Conservation (phyloP, 1,284 basidiomycete species). For the Tilletia indica region DNA sequence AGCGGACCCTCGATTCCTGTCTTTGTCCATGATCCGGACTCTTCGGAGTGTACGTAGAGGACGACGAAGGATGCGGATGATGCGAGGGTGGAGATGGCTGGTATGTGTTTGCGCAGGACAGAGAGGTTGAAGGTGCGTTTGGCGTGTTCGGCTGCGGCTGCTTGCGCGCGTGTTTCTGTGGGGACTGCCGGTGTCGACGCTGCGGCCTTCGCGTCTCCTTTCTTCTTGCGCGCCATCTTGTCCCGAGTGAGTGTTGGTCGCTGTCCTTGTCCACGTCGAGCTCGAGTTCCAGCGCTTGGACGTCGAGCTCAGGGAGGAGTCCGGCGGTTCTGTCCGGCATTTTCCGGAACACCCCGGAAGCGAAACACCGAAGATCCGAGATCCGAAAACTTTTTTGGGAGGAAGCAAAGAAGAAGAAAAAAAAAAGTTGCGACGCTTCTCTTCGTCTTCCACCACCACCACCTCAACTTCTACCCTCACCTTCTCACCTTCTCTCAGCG, state of each 20-base stretch:
- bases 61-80: slow-evolving; percentile 78
- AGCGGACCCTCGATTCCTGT: slow-evolving; percentile 81
- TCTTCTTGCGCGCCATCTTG: slow-evolving; percentile 14
- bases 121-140: slow-evolving; percentile 67
- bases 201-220: neutral
- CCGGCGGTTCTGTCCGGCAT: no score
- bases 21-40: slow-evolving; percentile 70
- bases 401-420: no score
- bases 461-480: neutral
- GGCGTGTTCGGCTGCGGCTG: slow-evolving; percentile 24
- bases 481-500: neutral
- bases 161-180: neutral
- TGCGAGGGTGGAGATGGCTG: slow-evolving; percentile 74
- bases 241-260: neutral
- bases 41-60: slow-evolving; percentile 54
- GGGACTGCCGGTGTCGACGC: neutral
- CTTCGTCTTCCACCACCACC: neutral
- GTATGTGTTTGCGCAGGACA: slow-evolving; percentile 75
- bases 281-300: no score
- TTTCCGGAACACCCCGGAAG: no score
- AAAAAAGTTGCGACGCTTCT: no score
- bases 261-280: neutral
- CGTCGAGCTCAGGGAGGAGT: no score
- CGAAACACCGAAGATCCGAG: no score
- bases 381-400: no score